A percentile compares a stretch with the other conserved stretches of the same genome.
Conservation (phyloP, 2,329 filamentous ascomycete species). For the Byssoonygena ceratinophila region DNA sequence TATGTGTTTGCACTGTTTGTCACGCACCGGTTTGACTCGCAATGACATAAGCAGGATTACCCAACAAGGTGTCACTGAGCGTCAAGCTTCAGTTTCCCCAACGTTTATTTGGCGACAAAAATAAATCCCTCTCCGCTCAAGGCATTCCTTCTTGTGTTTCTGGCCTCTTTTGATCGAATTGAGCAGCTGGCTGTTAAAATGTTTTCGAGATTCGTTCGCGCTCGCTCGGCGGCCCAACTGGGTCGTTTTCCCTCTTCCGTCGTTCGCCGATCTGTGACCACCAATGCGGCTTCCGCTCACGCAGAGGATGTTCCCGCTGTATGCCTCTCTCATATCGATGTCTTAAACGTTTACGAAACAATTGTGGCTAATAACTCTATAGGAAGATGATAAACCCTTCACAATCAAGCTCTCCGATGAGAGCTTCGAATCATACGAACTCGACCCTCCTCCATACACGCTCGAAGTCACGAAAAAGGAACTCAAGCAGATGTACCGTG, state of each 20-base stretch:
- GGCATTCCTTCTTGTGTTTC: neutral
- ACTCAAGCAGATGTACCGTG: constrained; percentile 97
- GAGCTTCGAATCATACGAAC: constrained; percentile 98
- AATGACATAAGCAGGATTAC: constrained; percentile 15
- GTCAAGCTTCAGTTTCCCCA: constrained; percentile 11
- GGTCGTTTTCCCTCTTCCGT: constrained; percentile 38
- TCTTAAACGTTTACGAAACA: neutral
- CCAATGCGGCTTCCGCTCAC: constrained; percentile 84
- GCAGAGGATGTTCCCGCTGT: constrained; percentile 68
- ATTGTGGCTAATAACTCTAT: constrained; percentile 17
- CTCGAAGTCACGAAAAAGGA: constrained; percentile 93
- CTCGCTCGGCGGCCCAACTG: constrained; percentile 51
- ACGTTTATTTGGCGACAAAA: constrained; percentile 9
- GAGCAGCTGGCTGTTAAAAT: constrained; percentile 35
- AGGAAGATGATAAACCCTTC: constrained; percentile 93
- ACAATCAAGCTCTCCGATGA: constrained; percentile 87
- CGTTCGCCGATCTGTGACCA: constrained; percentile 71
- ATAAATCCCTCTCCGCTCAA: constrained; percentile 1
- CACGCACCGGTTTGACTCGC: too few species aligned
- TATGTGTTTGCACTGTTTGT: constrained; percentile 16
- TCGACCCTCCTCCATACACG: constrained; percentile 90
- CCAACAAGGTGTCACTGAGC: constrained; percentile 13
- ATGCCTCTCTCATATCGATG: constrained; percentile 15
- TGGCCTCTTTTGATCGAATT: constrained; percentile 13
- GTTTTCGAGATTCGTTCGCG: constrained; percentile 61